Evolutionary conservation across 225 moss, liverwort and hornwort species (phyloP), one percentile per base, ranked within the genome.

Genomic region (Bryoerythrophyllum caledonicum): DNA sequence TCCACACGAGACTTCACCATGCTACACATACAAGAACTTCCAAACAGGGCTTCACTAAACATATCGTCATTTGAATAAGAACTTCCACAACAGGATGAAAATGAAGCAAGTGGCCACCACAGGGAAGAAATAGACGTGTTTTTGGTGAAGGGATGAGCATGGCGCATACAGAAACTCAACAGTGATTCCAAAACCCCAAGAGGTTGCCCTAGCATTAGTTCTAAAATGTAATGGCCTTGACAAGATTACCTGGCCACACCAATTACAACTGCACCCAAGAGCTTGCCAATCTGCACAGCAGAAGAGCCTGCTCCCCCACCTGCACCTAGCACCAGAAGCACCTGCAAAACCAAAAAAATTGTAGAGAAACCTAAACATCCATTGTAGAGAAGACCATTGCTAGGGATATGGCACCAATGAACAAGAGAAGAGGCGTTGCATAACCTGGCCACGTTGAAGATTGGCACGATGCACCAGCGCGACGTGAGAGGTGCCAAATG

Each of bases 241-340:
- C 15, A 66, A 49, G 6, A 8, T 60, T 26, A 93, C 97, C 97
- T 99, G 60, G 99, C 99, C 63, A 81, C 93, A 65, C 95, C 99
- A 60, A 99, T 93, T 44, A 99, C 99, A 67, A 90, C 82, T 59
- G 99, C 99, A 71, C 99, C 99, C 76, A 90, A 74, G 14, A 95
- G 65, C 81, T 93, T 99, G 74, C 91, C 99, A 80, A 99, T 89
- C 77, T 95, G 91, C 64, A 99, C 99, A 81, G 99, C 99, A 44
- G 99, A 90, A 72, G 90, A 59, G 52, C 99, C 99, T 49, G 91
- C 93, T 74, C 99, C 99, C 21, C 99, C 99, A 17, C 76, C 95
- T 70, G 99, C 99, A 72, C 99, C 99, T 65, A 99, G 82, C 60
- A 99, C 95, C 10, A 99, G 90, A 44, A 99, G 83, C 30, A 99